Evolutionary conservation across 192 early-diverging fungal species (phyloP).

Genomic region (Diversispora epigaea): DNA sequence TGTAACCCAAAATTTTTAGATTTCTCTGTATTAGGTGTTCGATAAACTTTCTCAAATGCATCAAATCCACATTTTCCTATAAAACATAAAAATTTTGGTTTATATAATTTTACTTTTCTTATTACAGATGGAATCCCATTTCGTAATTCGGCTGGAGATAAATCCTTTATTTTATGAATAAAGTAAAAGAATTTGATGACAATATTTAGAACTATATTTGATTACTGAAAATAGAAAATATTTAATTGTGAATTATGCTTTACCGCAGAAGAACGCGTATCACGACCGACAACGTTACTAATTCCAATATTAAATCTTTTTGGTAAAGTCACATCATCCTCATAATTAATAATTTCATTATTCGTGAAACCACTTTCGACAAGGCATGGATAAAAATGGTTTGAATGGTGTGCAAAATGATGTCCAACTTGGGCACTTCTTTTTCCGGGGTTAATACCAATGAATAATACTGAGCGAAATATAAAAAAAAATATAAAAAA

Average conservation of each 20-base stretch:
- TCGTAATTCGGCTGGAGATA: conserved; percentile 58
- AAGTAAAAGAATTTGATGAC: neutral
- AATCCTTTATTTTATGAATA: conserved; percentile 37
- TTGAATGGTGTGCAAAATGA: conserved; percentile 70
- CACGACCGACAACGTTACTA: conserved; percentile 63
- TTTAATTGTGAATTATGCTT: neutral
- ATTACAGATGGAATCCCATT: conserved; percentile 59
- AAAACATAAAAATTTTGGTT: conserved; percentile 65
- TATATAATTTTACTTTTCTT: conserved; percentile 59
- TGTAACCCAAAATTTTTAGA: conserved; percentile 13
- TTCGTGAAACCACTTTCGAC: conserved; percentile 49
- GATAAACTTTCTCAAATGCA: conserved; percentile 44
- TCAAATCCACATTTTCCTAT: conserved; percentile 71
- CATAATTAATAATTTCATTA: conserved; percentile 46
- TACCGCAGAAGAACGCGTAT: conserved; percentile 45
- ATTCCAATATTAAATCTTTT: conserved; percentile 59
- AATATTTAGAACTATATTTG: neutral
- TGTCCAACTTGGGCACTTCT: conserved; percentile 54
- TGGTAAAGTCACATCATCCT: conserved; percentile 54
- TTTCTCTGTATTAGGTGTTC: neutral
- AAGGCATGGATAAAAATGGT: conserved; percentile 74
- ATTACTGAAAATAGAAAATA: neutral
- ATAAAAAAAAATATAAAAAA: neutral
- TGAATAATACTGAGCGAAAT: conserved; percentile 55
- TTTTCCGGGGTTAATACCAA: conserved; percentile 72